These are phyloP conservation scores for Gnomoniopsis smithogilvyi DNA, from an alignment of 2,329 filamentous ascomycete species.

Conservation along the genomic window DNA sequence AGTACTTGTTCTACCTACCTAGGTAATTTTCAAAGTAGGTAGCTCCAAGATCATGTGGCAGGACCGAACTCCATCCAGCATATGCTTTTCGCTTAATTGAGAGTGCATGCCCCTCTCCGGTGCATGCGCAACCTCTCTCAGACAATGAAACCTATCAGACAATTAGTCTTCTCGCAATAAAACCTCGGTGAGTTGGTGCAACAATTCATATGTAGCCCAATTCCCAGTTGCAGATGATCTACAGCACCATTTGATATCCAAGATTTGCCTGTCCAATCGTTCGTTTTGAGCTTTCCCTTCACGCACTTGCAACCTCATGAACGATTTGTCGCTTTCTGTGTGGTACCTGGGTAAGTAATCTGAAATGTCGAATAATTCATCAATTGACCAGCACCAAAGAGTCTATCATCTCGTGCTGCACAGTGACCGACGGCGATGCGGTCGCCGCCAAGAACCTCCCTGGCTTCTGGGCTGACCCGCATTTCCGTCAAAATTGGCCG, in stretches of 20 bases:
- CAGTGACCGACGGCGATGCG: conserved; percentile 17
- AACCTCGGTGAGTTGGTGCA: conserved; percentile 1
- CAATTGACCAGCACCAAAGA: conserved; percentile 5
- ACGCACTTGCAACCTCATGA: conserved; percentile 1
- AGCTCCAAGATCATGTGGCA: too few species aligned
- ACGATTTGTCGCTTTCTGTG: neutral
- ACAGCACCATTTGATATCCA: neutral
- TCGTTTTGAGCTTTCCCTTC: conserved; percentile 3
- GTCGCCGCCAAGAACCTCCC: conserved; percentile 20
- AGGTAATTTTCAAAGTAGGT: too few species aligned
- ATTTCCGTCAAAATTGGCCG: conserved; percentile 21
- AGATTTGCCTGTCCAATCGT: conserved; percentile 3
- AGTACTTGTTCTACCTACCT: too few species aligned
- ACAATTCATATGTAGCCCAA: neutral
- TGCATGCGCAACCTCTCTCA: too few species aligned
- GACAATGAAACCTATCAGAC: too few species aligned
- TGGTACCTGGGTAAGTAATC: neutral
- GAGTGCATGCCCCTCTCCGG: too few species aligned
- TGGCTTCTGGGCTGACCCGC: conserved; percentile 16
- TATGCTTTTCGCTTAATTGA: too few species aligned
- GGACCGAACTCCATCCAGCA: too few species aligned
- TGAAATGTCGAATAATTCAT: conserved; percentile 1
- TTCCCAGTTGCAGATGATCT: conserved; percentile 6
- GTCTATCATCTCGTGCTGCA: conserved; percentile 15
- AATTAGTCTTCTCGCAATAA: neutral